phyloP scores from a whole-genome alignment of 176 grass and related monocot species.

The Carex kokanica region DNA sequence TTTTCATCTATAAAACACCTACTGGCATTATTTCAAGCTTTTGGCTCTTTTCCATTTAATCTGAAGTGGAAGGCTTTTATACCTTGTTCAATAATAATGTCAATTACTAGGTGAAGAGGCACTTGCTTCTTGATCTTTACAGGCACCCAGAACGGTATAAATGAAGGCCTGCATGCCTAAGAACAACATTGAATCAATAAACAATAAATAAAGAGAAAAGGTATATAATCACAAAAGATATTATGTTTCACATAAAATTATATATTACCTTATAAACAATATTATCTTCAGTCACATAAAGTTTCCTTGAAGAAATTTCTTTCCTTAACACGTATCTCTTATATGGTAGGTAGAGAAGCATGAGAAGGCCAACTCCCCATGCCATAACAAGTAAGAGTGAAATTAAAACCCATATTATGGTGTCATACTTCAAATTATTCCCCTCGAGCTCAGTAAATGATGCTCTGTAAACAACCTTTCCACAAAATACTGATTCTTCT shows the following conservation, averaged over 20 bases:
- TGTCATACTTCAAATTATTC: slow-evolving; percentile 52
- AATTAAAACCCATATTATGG: slow-evolving; percentile 60
- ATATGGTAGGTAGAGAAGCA: slow-evolving; percentile 65
- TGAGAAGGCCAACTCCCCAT: slow-evolving; percentile 60
- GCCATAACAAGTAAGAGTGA: slow-evolving; percentile 63
- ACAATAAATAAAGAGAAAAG: slow-evolving; percentile 10
- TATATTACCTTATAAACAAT: slow-evolving; percentile 54
- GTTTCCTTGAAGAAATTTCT: slow-evolving; percentile 46
- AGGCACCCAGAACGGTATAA: slow-evolving; percentile 45
- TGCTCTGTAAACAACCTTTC: slow-evolving; percentile 45
- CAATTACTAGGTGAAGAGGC: slow-evolving; percentile 60
- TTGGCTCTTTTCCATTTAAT: neutral
- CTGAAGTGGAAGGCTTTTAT: neutral
- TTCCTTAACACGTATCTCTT: slow-evolving; percentile 62
- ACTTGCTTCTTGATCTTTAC: slow-evolving; percentile 47
- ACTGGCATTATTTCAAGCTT: neutral
- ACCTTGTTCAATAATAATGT: slow-evolving; percentile 65
- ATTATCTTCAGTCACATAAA: slow-evolving; percentile 46
- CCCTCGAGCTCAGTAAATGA: slow-evolving; percentile 54
- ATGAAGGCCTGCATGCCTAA: slow-evolving; percentile 47
- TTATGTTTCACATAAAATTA: neutral
- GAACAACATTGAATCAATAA: slow-evolving; percentile 5
- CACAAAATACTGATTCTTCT: slow-evolving; percentile 30
- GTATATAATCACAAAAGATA: slow-evolving; percentile 1
- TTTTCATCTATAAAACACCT: neutral